Conservation (phyloP, 2,329 filamentous ascomycete genomes). For the Beauveria asiatica region DNA sequence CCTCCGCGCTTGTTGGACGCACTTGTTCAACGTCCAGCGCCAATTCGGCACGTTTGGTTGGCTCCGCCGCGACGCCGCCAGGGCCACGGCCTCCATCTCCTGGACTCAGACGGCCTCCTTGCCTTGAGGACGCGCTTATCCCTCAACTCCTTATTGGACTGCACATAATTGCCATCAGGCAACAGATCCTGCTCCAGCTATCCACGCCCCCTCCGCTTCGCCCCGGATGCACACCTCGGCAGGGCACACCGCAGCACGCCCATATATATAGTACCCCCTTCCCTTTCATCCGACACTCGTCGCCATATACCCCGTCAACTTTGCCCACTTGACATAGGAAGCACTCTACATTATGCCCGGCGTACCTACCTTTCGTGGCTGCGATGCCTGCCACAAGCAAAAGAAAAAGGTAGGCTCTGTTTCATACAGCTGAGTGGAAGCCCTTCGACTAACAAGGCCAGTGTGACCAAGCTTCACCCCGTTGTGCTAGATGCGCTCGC, state of each 20-base stretch:
- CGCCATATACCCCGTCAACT: not conserved
- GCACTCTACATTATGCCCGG: slow-evolving; percentile 33
- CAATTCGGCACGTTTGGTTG: slow-evolving; percentile 13
- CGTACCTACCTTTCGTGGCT: slow-evolving; percentile 41
- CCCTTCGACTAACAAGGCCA: slow-evolving; percentile 16
- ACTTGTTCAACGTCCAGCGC: not conserved
- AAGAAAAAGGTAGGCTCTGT: slow-evolving; percentile 40
- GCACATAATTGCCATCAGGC: not conserved
- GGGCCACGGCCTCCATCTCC: not conserved
- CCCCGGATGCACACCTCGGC: not conserved
- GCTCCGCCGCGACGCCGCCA: slow-evolving; percentile 11
- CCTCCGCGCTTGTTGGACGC: slow-evolving; percentile 1
- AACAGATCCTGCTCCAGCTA: not conserved
- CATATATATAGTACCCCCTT: not conserved
- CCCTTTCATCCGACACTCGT: not conserved
- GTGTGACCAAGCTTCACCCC: slow-evolving; percentile 37
- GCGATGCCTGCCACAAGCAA: slow-evolving; percentile 41
- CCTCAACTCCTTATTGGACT: not conserved
- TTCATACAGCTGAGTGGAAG: not conserved
- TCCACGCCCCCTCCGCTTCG: not conserved
- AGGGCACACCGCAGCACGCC: not conserved
- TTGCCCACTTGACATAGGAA: not conserved
- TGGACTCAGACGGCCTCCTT: slow-evolving; percentile 8
- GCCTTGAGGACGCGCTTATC: not conserved
- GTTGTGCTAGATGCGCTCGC: slow-evolving; percentile 37